Evolutionary conservation across 495 filamentous ascomycete species (phyloP).

Genomic region (Neurospora terricola): DNA sequence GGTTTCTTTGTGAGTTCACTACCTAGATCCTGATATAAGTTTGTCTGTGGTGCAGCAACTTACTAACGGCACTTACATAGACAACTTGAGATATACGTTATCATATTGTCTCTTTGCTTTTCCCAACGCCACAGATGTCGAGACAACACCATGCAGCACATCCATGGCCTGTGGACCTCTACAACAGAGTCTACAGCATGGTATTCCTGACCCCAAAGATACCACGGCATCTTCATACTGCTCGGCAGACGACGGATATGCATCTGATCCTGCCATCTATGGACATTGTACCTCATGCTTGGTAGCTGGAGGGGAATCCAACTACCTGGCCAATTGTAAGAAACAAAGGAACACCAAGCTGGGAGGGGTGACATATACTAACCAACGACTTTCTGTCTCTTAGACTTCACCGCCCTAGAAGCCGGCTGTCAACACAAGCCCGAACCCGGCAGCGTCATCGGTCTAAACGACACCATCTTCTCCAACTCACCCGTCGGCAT

Average conservation of each 20-base stretch:
- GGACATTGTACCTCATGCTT: conserved; percentile 31
- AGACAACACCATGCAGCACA: conserved; percentile 32
- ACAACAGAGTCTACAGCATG: conserved; percentile 19
- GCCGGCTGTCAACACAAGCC: conserved; percentile 42
- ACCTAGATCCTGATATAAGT: background rate
- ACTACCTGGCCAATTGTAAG: conserved; percentile 35
- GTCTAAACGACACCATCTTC: conserved; percentile 40
- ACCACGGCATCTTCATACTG: conserved; percentile 32
- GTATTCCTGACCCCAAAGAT: conserved; percentile 20
- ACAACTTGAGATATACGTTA: conserved; percentile 36
- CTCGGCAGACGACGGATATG: conserved; percentile 16
- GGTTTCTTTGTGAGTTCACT: conserved; percentile 40
- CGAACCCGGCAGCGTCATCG: conserved; percentile 26
- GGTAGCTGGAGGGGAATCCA: conserved; percentile 21
- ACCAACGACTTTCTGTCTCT: background rate
- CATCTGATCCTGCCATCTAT: conserved; percentile 14
- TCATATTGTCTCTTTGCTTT: conserved; percentile 36
- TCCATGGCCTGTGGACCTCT: conserved; percentile 31
- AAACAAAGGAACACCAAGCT: background rate
- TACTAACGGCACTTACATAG: conserved; percentile 8
- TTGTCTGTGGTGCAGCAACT: background rate
- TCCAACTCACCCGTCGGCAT: conserved; percentile 29
- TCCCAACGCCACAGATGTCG: conserved; percentile 30
- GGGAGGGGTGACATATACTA: background rate
- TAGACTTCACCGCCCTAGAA: conserved; percentile 36